A percentile compares a stretch with the other conserved stretches of the same genome.
Evolutionary conservation across 352 stramenopile genomes (phyloP).

Genomic region (Pythium periplocum): DNA sequence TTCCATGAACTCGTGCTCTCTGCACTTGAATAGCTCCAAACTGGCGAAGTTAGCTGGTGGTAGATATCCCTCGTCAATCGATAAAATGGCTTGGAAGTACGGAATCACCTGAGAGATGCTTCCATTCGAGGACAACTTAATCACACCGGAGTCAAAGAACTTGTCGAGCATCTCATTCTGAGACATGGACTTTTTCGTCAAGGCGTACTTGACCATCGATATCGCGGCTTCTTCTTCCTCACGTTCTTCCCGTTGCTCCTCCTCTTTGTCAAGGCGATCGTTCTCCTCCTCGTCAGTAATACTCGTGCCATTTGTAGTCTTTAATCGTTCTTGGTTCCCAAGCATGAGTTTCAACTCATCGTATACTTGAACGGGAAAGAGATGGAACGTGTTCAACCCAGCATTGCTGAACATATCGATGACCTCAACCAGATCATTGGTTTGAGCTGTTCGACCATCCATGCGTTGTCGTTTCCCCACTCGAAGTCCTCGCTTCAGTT

Average conservation of each 20-base stretch:
- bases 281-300: neutral
- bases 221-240: slow-evolving; percentile 30
- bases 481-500: slow-evolving; percentile 24
- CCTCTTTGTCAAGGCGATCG: slow-evolving; percentile 8
- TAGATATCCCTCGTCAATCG: slow-evolving; percentile 46
- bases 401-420: slow-evolving; percentile 44
- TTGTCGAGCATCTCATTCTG: slow-evolving; percentile 48
- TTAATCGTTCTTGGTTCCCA: neutral
- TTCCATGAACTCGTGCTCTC: slow-evolving; percentile 45
- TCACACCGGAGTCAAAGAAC: slow-evolving; percentile 43
- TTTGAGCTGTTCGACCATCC: neutral
- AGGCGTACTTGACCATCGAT: slow-evolving; percentile 34
- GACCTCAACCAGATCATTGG: slow-evolving; percentile 14
- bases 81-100: slow-evolving; percentile 44
- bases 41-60: slow-evolving; percentile 47
- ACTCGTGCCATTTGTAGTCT: neutral
- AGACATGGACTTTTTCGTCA: slow-evolving; percentile 30
- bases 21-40: slow-evolving; percentile 50
- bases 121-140: slow-evolving; percentile 31
- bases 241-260: slow-evolving; percentile 15
- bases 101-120: slow-evolving; percentile 31
- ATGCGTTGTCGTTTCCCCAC: slow-evolving; percentile 6
- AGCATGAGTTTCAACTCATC: slow-evolving; percentile 15
- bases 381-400: slow-evolving; percentile 38
- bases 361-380: slow-evolving; percentile 28